Base-by-base conservation (phyloP, 495 filamentous ascomycete species). In the Cetradonia linearis region DNA sequence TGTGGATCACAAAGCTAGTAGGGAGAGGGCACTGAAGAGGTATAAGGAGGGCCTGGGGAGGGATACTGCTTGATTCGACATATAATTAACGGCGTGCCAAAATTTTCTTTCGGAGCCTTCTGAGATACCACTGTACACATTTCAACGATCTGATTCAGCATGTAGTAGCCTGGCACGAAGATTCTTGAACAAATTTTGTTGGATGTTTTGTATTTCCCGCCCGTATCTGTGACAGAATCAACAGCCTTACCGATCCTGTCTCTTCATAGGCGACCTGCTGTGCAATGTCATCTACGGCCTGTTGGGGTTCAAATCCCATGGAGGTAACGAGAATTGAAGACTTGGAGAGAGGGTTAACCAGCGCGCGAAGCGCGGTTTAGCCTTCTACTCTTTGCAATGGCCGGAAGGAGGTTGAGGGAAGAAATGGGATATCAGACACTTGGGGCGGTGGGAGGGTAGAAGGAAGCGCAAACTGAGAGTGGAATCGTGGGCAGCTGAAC, bases 181-280 rank as follows among this genome's bases (percentile, higher is more conserved):
- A 33, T 9, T 6, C 18, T n/a, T 2, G 2, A 7, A 18, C 34
- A 10, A 36, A 28, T 48, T 38, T 2, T 37, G 31, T 11, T 10
- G 31, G 30, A 9, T 38, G 31, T 8, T 14, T n/a, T 6, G 13
- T 55, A 80, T 95, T 86, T 94, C 76, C 80, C 83, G 79, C 88
- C 89, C 86, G 89, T 95, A 95, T 95, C 89, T 95, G 89, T 94
- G 86, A 89, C 83, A 81, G 79, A 76, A 84, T 77, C 79, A 78
- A 81, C 77, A 72, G 74, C 76, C 88, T 84, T 71, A 76, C 78
- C 78, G 77, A 73, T 78, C 77, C 85, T 83, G 83, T 89, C 89
- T 92, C 89, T 88, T 92, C 89, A 86, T 82, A 77, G 85, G 86
- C 86, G 82, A 78, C 76, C 60, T 64, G 50, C 49, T 34, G 6